Percentiles rank a stretch among this genome's conserved stretches.
Conservation (phyloP, 257 asterid species). For the Capsicum chinense region DNA sequence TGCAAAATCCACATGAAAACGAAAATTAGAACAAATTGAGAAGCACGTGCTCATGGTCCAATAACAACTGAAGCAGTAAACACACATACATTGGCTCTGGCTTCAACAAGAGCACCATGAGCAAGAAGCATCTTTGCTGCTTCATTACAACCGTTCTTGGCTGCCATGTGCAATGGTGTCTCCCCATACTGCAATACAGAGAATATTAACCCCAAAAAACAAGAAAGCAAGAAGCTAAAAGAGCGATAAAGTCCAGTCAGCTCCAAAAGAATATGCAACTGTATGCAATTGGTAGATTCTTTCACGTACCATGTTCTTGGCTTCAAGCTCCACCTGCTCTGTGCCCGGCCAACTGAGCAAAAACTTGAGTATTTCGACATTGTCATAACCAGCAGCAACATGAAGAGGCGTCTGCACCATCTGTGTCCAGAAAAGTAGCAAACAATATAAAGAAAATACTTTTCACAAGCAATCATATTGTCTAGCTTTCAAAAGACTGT, state of each 20-base stretch:
- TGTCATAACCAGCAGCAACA: constrained; percentile 93
- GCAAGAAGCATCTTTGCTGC: constrained; percentile 83
- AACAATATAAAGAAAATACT: constrained; percentile 6
- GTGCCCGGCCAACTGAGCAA: constrained; percentile 79
- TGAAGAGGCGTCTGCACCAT: constrained; percentile 98
- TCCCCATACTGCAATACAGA: constrained; percentile 78
- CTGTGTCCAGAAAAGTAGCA: constrained; percentile 45
- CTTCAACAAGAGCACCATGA: constrained; percentile 81
- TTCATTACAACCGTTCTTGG: constrained; percentile 94
- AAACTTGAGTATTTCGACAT: constrained; percentile 68
- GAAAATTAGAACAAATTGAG: constrained; percentile 5
- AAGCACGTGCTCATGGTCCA: not conserved
- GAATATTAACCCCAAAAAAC: constrained; percentile 25
- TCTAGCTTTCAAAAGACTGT: constrained; percentile 14
- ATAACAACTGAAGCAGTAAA: constrained; percentile 11
- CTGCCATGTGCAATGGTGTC: constrained; percentile 99
- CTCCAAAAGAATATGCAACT: constrained; percentile 15
- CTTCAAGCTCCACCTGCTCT: constrained; percentile 87
- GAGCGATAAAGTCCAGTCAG: not conserved
- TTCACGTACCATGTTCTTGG: constrained; percentile 77
- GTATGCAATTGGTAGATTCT: not conserved
- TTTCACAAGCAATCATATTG: constrained; percentile 18
- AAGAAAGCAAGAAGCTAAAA: constrained; percentile 27
- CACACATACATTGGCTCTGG: constrained; percentile 85
- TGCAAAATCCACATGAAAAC: constrained; percentile 38